Percentiles rank a stretch among this genome's conserved stretches.
Conservation (phyloP, 768 basidiomycete genomes). For the Tricholoma furcatifolium region DNA sequence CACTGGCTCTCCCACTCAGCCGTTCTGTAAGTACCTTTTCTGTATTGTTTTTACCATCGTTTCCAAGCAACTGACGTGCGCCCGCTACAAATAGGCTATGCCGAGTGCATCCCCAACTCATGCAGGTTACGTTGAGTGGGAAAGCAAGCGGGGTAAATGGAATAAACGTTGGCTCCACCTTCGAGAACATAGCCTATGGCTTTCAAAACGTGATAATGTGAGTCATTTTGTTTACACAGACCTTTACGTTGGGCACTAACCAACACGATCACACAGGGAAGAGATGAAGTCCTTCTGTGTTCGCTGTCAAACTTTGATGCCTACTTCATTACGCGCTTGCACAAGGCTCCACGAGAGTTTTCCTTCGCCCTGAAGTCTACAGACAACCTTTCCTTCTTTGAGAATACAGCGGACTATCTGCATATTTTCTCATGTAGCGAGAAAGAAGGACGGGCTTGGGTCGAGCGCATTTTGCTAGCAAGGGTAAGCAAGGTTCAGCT, state of each 20-base stretch:
- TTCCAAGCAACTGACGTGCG: conserved; percentile 8
- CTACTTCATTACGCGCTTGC: conserved; percentile 71
- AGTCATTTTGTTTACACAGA: conserved; percentile 20
- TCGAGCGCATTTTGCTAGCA: conserved; percentile 78
- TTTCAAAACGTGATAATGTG: conserved; percentile 89
- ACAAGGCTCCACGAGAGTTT: conserved; percentile 83
- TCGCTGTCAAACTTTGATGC: conserved; percentile 88
- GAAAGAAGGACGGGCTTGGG: conserved; percentile 73
- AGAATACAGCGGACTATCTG: conserved; percentile 83
- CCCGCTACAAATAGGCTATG: conserved; percentile 27
- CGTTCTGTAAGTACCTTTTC: conserved; percentile 47
- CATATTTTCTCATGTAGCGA: conserved; percentile 82
- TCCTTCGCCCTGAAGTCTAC: conserved; percentile 88
- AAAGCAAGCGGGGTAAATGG: conserved; percentile 94
- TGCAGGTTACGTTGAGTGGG: conserved; percentile 80
- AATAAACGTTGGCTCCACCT: conserved; percentile 88
- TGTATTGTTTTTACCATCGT: background rate
- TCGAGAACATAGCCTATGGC: conserved; percentile 80
- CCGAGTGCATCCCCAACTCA: conserved; percentile 45
- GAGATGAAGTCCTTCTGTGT: conserved; percentile 81
- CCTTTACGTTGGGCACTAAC: background rate
- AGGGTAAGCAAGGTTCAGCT: conserved; percentile 52
- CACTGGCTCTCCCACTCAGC: conserved; percentile 57
- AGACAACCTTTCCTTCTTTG: conserved; percentile 83
- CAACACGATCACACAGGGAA: conserved; percentile 51